phyloP scores from a whole-genome alignment of 768 basidiomycete genomes.

The Royoungia palumana region DNA sequence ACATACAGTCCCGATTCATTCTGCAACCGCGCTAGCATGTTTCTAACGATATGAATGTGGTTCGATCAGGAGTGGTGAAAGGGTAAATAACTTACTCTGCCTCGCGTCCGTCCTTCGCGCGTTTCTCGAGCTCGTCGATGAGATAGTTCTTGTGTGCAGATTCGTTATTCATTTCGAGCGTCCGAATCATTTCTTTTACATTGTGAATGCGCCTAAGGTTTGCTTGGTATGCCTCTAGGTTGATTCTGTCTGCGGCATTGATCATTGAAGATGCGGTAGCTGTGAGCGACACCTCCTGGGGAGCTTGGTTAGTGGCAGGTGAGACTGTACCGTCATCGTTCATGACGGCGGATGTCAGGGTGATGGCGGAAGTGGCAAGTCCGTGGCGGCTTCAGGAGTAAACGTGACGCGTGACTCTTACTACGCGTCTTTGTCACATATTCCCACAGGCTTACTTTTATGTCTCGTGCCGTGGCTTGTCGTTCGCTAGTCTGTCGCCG shows the following conservation, averaged over 20 bases:
- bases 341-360: constrained; percentile 13
- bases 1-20: constrained; percentile 15
- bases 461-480: constrained; percentile 3
- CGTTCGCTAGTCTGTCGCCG: constrained; percentile 26
- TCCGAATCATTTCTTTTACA: constrained; percentile 27
- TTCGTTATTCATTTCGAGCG: constrained; percentile 40
- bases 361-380: too few species aligned
- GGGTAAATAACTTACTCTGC: constrained; percentile 38
- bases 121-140: constrained; percentile 33
- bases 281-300: constrained; percentile 12
- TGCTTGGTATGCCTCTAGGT: constrained; percentile 21
- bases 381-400: background rate
- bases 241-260: constrained; percentile 19
- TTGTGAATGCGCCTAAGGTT: constrained; percentile 26
- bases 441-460: constrained; percentile 14
- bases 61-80: background rate
- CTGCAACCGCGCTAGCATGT: constrained; percentile 19
- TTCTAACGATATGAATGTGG: constrained; percentile 11
- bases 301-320: constrained; percentile 8
- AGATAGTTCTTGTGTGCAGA: constrained; percentile 36
- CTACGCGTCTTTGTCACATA: constrained; percentile 9
- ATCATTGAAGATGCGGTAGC: constrained; percentile 26
- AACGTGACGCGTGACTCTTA: background rate
- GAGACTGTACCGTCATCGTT: constrained; percentile 5
- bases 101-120: constrained; percentile 41